Percentiles rank a stretch among this genome's conserved stretches.
These are phyloP conservation scores for Lactifluus subvellereus DNA, from an alignment of 768 basidiomycete genomes.

Conservation along the genomic window DNA sequence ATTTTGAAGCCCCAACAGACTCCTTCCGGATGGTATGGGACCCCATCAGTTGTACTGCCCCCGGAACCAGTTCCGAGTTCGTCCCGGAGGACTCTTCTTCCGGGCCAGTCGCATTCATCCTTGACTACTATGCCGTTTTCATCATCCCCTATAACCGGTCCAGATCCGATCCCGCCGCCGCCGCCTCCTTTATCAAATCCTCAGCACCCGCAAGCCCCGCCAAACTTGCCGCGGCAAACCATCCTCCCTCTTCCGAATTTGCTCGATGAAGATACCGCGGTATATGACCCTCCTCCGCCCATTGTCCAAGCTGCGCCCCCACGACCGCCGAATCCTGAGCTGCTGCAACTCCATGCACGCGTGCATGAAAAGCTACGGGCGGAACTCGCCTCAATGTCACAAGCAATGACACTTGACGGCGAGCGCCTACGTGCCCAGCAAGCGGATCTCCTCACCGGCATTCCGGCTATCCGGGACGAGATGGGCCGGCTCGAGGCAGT, in stretches of 20 bases:
- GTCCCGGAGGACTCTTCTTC: constrained; percentile 28
- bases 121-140: constrained; percentile 17
- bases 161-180: constrained; percentile 6
- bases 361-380: constrained; percentile 70
- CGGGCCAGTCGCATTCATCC: constrained; percentile 29
- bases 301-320: constrained; percentile 47
- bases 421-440: constrained; percentile 78
- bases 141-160: background rate
- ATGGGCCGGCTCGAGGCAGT: constrained; percentile 94
- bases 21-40: constrained; percentile 5
- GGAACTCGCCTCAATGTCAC: constrained; percentile 64
- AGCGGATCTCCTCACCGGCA: constrained; percentile 78
- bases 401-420: constrained; percentile 56
- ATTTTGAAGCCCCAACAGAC: constrained; percentile 7
- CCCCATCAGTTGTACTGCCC: background rate
- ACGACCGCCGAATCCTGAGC: constrained; percentile 85
- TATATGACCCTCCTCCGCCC: constrained; percentile 29
- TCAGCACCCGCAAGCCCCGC: constrained; percentile 20
- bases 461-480: constrained; percentile 93
- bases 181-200: constrained; percentile 13
- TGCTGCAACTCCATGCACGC: constrained; percentile 70
- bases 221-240: constrained; percentile 17
- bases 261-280: constrained; percentile 52
- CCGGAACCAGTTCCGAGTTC: constrained; percentile 1
- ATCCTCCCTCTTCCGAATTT: constrained; percentile 44